A percentile compares a stretch with the other conserved stretches of the same genome.
phyloP scores from a whole-genome alignment of 2,329 filamentous ascomycete species.

The Lecanicillium sp. region DNA sequence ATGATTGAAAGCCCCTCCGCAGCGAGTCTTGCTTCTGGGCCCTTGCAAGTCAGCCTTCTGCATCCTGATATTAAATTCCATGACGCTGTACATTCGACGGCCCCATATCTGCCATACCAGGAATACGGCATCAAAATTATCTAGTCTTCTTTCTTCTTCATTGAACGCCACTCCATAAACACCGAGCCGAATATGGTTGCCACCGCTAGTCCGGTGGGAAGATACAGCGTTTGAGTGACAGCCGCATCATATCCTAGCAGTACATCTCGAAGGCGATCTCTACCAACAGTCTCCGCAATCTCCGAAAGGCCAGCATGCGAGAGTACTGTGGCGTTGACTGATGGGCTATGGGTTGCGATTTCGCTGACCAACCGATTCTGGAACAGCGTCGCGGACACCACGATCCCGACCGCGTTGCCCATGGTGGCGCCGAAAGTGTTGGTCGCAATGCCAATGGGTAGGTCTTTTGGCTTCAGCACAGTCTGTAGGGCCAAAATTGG shows the following conservation, averaged over 20 bases:
- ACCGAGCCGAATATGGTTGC: background rate
- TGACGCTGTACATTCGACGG: too few relatives aligned
- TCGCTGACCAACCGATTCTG: background rate
- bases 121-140: too few relatives aligned
- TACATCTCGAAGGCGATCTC: background rate
- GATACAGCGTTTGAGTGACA: background rate
- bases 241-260: background rate
- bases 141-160: constrained; percentile 1
- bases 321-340: background rate
- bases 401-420: background rate
- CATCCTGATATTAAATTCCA: too few relatives aligned
- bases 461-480: background rate
- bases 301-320: background rate
- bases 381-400: background rate
- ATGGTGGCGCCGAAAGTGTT: background rate
- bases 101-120: too few relatives aligned
- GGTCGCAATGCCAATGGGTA: background rate
- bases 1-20: too few relatives aligned
- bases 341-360: background rate
- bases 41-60: too few relatives aligned
- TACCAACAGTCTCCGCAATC: background rate
- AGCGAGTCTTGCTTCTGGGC: too few relatives aligned
- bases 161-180: background rate
- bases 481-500: background rate
- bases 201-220: background rate